Base-by-base conservation (phyloP, 1,139 yeast species). In the Candida buenavistaensis region DNA sequence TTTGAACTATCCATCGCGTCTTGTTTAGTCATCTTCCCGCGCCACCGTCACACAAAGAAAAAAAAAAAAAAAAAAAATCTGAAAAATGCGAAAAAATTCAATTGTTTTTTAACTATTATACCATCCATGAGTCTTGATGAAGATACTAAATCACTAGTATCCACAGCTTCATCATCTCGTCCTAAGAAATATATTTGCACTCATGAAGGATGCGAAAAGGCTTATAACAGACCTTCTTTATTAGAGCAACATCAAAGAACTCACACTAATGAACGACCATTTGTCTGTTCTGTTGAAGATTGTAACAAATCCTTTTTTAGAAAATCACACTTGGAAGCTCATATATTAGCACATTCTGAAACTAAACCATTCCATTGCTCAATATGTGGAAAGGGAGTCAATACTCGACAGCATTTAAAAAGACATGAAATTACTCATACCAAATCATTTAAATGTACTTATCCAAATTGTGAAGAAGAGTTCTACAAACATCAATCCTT, bases 371-470 rank as follows among this genome's bases (percentile, higher is more conserved):
- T 74, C 51, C 75, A 70, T 36, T 92, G 99, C 51, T 61, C 79
- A 0, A 59, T 72, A 1, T 92, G 99, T 56, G 82, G 82, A 1
- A 88, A 88, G 55, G 96, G 96, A 2, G 84, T 87, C 38, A 83
- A 82, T 42, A 76, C 95, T 0, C 60, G 61, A 32, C 98, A 92
- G 60, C 97, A 90, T 54, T 64, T 89, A 44, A 78, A 75, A 46
- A 71, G 96, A 38, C 99, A 92, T 55, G 90, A 72, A 52, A 67
- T 75, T 16, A 82, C 95, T 9, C 97, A 89, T 56, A 76, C 80
- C 4, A 81, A 81, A 45, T 77, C 90, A 0, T 82, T 80, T 51
- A 50, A 54, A 34, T 89, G 97, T 54, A 62, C 73, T 2, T 67
- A 72, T 46, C 79, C 72, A 23, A 75, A 66, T 4, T 92, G 98